A percentile compares a stretch with the other conserved stretches of the same genome.
Conservation (phyloP, 208 protist species). For the Angomonas ambiguus region DNA sequence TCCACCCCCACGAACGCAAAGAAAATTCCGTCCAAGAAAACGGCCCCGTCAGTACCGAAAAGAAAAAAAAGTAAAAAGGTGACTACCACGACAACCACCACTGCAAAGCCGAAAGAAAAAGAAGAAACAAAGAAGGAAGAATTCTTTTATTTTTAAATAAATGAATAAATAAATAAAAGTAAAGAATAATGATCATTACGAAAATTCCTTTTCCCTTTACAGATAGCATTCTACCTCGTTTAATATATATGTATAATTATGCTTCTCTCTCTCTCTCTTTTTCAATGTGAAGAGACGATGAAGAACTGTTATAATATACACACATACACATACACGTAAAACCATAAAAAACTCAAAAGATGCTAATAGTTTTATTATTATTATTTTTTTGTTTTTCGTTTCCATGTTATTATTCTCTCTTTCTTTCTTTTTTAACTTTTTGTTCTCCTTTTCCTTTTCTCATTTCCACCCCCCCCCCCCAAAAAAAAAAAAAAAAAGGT, state of each 20-base stretch:
- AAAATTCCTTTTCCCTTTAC: no score
- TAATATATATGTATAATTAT: no score
- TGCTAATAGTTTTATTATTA: slow-evolving; percentile 8
- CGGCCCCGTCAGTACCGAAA: neutral
- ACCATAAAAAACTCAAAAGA: neutral
- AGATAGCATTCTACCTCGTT: no score
- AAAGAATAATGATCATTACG: slow-evolving; percentile 8
- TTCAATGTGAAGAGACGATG: no score
- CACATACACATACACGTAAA: neutral
- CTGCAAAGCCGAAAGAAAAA: neutral
- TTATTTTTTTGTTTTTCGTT: slow-evolving; percentile 12
- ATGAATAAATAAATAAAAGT: neutral
- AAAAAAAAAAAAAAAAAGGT: slow-evolving; percentile 8
- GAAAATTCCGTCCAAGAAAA: slow-evolving; percentile 3
- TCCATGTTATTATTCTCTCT: neutral
- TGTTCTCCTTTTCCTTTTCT: slow-evolving; percentile 5
- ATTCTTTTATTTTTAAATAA: neutral
- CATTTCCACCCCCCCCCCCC: slow-evolving; percentile 11
- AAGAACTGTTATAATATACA: neutral
- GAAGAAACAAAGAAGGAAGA: neutral
- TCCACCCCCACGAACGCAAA: neutral
- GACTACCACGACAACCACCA: neutral
- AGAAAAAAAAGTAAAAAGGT: no score
- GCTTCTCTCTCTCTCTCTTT: no score
- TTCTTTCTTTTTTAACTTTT: slow-evolving; percentile 9